A percentile compares a stretch with the other conserved stretches of the same genome.
Conservation (phyloP, 176 grass and related monocot species). For the Oropetium thomaeum region DNA sequence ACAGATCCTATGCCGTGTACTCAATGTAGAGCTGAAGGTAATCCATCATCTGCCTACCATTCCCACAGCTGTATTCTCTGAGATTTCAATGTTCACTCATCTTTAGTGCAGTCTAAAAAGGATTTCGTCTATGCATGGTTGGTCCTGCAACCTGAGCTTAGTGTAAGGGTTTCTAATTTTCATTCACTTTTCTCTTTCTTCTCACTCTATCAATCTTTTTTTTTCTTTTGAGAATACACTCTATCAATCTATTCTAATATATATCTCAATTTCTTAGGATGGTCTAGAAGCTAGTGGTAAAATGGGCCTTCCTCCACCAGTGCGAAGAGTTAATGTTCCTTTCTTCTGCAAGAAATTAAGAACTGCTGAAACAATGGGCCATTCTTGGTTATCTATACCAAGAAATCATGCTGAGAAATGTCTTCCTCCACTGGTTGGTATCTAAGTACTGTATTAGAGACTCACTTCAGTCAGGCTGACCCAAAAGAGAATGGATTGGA, state of each 20-base stretch:
- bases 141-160: background rate
- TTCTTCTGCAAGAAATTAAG: slow-evolving; percentile 9
- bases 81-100: background rate
- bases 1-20: background rate
- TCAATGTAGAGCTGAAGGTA: background rate
- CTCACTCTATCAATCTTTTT: no score
- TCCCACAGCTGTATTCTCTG: background rate
- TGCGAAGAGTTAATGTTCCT: background rate
- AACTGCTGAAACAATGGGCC: background rate
- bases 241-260: background rate
- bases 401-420: slow-evolving; percentile 4
- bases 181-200: background rate
- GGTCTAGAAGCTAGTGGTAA: background rate
- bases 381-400: slow-evolving; percentile 10
- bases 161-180: background rate
- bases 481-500: background rate
- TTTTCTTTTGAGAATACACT: no score
- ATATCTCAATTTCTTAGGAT: background rate
- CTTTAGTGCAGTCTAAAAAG: background rate
- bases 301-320: background rate
- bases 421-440: background rate
- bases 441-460: background rate
- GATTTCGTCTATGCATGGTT: background rate
- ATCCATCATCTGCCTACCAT: background rate
- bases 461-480: background rate